Conservation (phyloP, 768 basidiomycete genomes). For the Mrakia gelida region DNA sequence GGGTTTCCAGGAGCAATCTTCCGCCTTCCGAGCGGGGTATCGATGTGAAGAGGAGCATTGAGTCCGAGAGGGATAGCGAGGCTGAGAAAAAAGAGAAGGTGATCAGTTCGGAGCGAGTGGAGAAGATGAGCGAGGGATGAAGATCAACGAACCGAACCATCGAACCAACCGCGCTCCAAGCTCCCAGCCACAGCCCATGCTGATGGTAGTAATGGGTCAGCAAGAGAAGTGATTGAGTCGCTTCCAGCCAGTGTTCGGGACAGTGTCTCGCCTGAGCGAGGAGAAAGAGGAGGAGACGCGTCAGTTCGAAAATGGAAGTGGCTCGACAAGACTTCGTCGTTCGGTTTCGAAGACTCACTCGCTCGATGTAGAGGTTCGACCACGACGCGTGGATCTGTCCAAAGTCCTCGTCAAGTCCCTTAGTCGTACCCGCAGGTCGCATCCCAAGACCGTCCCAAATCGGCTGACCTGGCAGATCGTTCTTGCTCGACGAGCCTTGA, state of each 20-base stretch:
- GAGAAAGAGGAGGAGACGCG: neutral
- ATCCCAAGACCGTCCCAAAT: neutral
- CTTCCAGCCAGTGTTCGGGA: neutral
- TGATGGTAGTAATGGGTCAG: neutral
- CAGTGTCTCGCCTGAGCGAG: neutral
- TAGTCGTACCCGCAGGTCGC: neutral
- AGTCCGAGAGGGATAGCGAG: neutral
- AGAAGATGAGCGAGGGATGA: neutral
- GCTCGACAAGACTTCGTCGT: no score
- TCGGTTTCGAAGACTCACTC: no score
- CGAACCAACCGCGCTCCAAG: neutral
- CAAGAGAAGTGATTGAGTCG: neutral
- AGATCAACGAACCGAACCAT: neutral
- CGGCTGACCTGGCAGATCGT: neutral
- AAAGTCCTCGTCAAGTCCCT: conserved; percentile 4
- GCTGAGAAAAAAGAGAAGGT: neutral
- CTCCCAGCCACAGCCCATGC: neutral
- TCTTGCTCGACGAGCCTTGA: neutral
- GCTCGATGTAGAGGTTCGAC: neutral
- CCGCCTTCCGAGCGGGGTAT: no score
- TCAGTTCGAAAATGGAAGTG: neutral
- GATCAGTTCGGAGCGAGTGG: neutral
- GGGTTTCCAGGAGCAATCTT: neutral
- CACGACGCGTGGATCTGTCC: neutral
- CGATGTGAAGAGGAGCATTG: neutral